Evolutionary conservation across 176 grass and related monocot species (phyloP).

Genomic region (Ensete ventricosum): DNA sequence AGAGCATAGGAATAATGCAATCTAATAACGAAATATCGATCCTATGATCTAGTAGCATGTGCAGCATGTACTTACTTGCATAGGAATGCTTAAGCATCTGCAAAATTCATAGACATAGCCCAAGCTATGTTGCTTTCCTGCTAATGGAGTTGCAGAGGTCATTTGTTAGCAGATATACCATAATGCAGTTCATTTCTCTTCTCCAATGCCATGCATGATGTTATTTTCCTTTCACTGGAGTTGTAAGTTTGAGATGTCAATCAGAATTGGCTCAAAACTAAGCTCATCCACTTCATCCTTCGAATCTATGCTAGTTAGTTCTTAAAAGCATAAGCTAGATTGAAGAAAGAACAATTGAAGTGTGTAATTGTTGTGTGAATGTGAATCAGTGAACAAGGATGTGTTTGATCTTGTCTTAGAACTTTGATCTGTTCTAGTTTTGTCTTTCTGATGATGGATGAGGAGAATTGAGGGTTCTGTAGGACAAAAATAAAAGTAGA

Average conservation of each 20-base stretch:
- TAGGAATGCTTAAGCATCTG: neutral
- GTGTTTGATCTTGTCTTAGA: neutral
- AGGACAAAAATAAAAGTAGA: too few species aligned
- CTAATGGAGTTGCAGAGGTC: too few species aligned
- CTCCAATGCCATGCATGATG: too few species aligned
- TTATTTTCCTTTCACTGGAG: too few species aligned
- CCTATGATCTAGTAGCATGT: neutral
- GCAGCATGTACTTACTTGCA: neutral
- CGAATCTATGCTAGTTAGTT: neutral
- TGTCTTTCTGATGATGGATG: too few species aligned
- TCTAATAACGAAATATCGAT: neutral
- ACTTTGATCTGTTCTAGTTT: too few species aligned
- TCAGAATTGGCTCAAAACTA: too few species aligned
- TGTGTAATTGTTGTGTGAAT: neutral
- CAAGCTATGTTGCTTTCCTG: neutral
- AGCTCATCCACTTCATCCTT: too few species aligned
- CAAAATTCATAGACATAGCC: neutral
- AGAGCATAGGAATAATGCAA: neutral
- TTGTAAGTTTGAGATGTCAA: too few species aligned
- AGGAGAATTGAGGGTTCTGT: too few species aligned
- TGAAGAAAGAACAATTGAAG: neutral
- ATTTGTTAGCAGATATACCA: too few species aligned
- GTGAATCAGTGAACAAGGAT: conserved; percentile 1
- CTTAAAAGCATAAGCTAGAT: neutral
- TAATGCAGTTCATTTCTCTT: too few species aligned